Evolutionary conservation across 2,329 filamentous ascomycete species (phyloP).

Genomic region (Cladosporium sp.): DNA sequence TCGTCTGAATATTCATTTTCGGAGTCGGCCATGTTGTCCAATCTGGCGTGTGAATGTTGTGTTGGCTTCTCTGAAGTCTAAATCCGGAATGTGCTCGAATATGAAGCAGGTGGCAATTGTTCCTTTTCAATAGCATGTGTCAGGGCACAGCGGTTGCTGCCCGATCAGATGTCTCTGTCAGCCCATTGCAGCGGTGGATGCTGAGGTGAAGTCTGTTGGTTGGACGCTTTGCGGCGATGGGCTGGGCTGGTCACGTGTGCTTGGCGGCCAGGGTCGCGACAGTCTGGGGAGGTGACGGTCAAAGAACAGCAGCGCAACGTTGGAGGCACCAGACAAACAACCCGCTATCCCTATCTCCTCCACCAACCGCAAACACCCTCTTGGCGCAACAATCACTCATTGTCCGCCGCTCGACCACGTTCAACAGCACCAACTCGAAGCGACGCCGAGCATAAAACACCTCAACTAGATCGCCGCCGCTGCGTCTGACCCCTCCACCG

Average conservation of each 20-base stretch:
- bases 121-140: not conserved
- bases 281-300: not conserved
- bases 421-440: not conserved
- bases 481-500: slow-evolving; percentile 12
- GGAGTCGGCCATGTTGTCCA: slow-evolving; percentile 26
- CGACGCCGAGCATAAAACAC: not conserved
- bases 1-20: slow-evolving; percentile 23
- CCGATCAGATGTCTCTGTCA: not conserved
- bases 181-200: not conserved
- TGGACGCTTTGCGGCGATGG: not conserved
- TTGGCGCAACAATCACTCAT: not conserved
- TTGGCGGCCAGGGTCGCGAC: not conserved
- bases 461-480: slow-evolving; percentile 6
- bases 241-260: not conserved
- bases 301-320: slow-evolving; percentile 1
- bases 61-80: not conserved
- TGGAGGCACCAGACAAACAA: slow-evolving; percentile 7
- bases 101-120: not conserved
- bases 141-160: slow-evolving; percentile 1
- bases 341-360: slow-evolving; percentile 3
- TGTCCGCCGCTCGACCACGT: not conserved
- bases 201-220: slow-evolving; percentile 2
- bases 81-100: not conserved
- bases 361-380: not conserved
- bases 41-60: not conserved